These are phyloP conservation scores for Gossypium aridum DNA, from an alignment of 441 rosid species.

Conservation along the genomic window DNA sequence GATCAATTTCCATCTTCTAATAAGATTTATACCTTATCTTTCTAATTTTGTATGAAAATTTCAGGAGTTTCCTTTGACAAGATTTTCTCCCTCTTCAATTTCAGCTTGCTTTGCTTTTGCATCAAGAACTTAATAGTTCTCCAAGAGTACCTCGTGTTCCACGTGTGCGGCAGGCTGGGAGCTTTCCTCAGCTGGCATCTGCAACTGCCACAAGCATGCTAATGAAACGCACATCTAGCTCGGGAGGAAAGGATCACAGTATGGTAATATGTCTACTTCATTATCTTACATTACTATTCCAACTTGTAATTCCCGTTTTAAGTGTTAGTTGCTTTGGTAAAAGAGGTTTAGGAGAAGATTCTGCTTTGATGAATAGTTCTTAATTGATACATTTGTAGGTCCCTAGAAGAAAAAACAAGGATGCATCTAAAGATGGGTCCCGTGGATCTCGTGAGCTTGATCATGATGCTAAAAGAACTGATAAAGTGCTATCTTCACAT, in stretches of 20 bases:
- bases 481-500: constrained; percentile 47
- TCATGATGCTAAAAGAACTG: constrained; percentile 52
- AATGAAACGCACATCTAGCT: constrained; percentile 68
- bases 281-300: not conserved
- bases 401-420: constrained; percentile 74
- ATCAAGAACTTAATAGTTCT: constrained; percentile 98
- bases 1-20: constrained; percentile 9
- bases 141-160: constrained; percentile 98
- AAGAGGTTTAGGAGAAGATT: not conserved
- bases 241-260: constrained; percentile 65
- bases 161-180: constrained; percentile 81
- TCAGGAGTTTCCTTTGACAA: not conserved
- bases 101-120: constrained; percentile 95
- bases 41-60: not conserved
- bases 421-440: constrained; percentile 50
- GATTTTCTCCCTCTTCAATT: constrained; percentile 9
- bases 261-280: constrained; percentile 33
- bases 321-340: not conserved
- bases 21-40: not conserved
- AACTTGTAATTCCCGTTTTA: not conserved
- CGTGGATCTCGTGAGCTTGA: constrained; percentile 45
- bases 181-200: constrained; percentile 71
- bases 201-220: constrained; percentile 57
- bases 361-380: constrained; percentile 10
- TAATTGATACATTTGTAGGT: constrained; percentile 38